Evolutionary conservation across 805 yeast genomes (phyloP).

Genomic region (Saccharomycopsis olivae): DNA sequence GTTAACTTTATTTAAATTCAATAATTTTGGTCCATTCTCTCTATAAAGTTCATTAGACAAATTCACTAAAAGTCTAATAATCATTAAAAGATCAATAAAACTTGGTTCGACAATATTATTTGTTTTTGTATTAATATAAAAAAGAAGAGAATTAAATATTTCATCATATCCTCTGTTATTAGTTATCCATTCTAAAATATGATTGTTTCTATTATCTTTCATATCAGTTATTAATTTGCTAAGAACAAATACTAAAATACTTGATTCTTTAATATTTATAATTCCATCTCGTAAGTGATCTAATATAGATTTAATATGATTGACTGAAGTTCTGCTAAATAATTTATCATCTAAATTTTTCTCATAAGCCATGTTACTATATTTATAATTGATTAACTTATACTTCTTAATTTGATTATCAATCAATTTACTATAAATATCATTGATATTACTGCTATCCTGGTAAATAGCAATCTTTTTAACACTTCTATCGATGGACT

Average conservation of each 20-base stretch:
- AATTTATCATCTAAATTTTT: conserved; percentile 1
- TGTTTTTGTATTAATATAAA: conserved; percentile 2
- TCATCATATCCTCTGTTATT: conserved; percentile 7
- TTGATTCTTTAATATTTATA: conserved; percentile 5
- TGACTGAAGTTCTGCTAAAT: background rate
- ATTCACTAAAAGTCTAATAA: conserved; percentile 1
- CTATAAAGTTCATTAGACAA: background rate
- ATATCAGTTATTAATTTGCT: background rate
- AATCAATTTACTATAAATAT: conserved; percentile 4
- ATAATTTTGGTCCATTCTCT: background rate
- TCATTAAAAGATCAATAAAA: conserved; percentile 5
- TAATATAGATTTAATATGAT: conserved; percentile 2
- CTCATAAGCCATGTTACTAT: background rate
- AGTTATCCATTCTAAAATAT: conserved; percentile 2
- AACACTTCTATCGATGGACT: conserved; percentile 2
- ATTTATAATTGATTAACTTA: conserved; percentile 4
- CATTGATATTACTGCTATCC: conserved; percentile 8
- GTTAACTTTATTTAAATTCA: conserved; percentile 1
- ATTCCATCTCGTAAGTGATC: conserved; percentile 2
- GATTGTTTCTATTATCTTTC: background rate
- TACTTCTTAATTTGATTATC: conserved; percentile 8
- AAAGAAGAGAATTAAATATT: conserved; percentile 8
- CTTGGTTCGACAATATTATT: background rate
- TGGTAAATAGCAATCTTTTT: conserved; percentile 8
- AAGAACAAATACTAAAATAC: conserved; percentile 5